Conservation (phyloP, 176 grass and related monocot genomes). For the Tillandsia fasciculata region DNA sequence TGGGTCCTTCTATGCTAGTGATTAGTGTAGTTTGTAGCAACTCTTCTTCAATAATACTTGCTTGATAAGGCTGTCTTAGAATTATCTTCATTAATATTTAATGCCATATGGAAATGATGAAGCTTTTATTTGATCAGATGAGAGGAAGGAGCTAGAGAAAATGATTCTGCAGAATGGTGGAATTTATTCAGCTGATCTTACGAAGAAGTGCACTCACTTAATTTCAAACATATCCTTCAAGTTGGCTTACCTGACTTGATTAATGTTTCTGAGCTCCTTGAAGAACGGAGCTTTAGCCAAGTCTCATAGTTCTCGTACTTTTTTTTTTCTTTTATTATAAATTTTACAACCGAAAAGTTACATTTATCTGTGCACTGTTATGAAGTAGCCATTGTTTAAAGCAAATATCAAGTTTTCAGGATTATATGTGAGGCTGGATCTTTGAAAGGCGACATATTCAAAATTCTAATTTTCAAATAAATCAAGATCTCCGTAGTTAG, state of each 20-base stretch:
- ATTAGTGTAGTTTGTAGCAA: background rate
- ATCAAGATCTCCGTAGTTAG: too few species aligned
- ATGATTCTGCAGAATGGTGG: constrained; percentile 90
- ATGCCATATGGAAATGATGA: background rate
- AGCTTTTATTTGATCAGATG: constrained; percentile 39
- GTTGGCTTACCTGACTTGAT: constrained; percentile 2
- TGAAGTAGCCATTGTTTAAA: too few species aligned
- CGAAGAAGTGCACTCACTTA: constrained; percentile 84
- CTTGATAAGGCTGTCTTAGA: background rate
- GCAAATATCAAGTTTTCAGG: background rate
- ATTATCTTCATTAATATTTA: background rate
- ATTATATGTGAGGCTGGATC: background rate
- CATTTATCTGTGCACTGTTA: too few species aligned
- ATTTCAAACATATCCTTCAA: constrained; percentile 94
- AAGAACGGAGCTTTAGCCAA: background rate
- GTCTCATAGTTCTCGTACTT: background rate
- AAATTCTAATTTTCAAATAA: too few species aligned
- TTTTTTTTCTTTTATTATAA: background rate
- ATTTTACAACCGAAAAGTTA: too few species aligned
- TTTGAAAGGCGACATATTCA: background rate
- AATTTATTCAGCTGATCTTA: constrained; percentile 74
- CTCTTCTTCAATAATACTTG: background rate
- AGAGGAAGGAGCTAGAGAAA: constrained; percentile 52
- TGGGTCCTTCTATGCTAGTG: background rate
- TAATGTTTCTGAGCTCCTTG: constrained; percentile 6